phyloP scores from a whole-genome alignment of 805 yeast species.

The Saccharomycopsis amapae region DNA sequence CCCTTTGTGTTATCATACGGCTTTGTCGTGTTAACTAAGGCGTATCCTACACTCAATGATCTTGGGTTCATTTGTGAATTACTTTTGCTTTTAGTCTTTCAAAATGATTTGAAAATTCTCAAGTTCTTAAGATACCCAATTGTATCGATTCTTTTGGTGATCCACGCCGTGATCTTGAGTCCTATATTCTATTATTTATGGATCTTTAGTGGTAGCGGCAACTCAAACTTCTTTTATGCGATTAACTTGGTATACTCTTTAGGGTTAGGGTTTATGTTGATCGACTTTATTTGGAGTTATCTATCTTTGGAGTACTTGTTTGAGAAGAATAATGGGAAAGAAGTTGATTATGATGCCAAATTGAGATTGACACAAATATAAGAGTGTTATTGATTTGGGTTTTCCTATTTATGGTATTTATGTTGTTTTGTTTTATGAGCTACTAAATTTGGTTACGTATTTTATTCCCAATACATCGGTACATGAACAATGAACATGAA shows the following conservation, averaged over 20 bases:
- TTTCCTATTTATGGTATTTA: too few species aligned
- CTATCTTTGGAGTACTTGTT: conserved; percentile 54
- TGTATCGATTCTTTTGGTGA: conserved; percentile 45
- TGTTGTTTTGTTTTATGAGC: too few species aligned
- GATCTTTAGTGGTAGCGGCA: conserved; percentile 92
- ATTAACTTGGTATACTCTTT: conserved; percentile 74
- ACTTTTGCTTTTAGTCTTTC: conserved; percentile 34
- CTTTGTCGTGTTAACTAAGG: conserved; percentile 57
- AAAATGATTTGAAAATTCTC: conserved; percentile 35
- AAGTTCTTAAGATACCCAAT: conserved; percentile 40
- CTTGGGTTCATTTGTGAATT: conserved; percentile 48
- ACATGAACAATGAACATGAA: too few species aligned
- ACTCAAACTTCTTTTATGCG: conserved; percentile 94
- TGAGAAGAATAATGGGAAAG: conserved; percentile 32
- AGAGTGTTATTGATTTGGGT: too few species aligned
- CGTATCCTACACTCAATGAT: conserved; percentile 85
- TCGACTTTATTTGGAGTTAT: conserved; percentile 80
- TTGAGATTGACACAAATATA: conserved; percentile 46
- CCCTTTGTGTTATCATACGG: conserved; percentile 45
- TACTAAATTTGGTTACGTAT: too few species aligned
- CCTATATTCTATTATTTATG: conserved; percentile 91
- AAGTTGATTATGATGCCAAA: conserved; percentile 26
- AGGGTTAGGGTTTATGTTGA: conserved; percentile 57
- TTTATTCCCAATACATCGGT: too few species aligned
- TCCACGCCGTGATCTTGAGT: conserved; percentile 57